Evolutionary conservation across 2,329 filamentous ascomycete species (phyloP).

Genomic region (Plectosphaerella sp.): DNA sequence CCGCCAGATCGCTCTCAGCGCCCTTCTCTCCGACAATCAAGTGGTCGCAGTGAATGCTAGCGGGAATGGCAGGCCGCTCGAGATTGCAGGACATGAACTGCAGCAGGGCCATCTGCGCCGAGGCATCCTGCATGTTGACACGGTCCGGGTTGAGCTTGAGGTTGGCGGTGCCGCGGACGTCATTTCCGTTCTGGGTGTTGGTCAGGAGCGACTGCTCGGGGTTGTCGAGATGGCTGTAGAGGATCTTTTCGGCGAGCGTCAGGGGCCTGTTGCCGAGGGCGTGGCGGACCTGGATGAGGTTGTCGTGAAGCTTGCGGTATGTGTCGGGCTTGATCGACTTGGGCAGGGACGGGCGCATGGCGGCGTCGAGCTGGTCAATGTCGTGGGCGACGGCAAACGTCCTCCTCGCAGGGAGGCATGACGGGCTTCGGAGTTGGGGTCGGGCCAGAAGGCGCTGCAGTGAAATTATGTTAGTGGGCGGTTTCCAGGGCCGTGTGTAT

Average conservation of each 20-base stretch:
- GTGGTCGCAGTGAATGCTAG: slow-evolving; percentile 98
- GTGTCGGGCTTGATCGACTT: slow-evolving; percentile 54
- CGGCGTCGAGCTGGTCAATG: slow-evolving; percentile 23
- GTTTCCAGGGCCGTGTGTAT: not conserved
- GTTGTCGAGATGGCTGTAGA: slow-evolving; percentile 92
- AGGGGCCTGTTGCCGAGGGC: slow-evolving; percentile 66
- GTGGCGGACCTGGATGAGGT: slow-evolving; percentile 68
- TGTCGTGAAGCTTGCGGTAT: slow-evolving; percentile 76
- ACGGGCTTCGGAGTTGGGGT: slow-evolving; percentile 7
- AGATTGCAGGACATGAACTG: slow-evolving; percentile 98
- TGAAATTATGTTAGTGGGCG: not conserved
- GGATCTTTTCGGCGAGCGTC: slow-evolving; percentile 94
- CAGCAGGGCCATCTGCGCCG: slow-evolving; percentile 94
- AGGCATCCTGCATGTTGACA: slow-evolving; percentile 98
- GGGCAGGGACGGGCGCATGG: slow-evolving; percentile 18
- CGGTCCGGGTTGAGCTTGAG: slow-evolving; percentile 96
- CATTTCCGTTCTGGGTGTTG: slow-evolving; percentile 76
- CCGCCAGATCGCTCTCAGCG: slow-evolving; percentile 77
- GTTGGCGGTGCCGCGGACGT: slow-evolving; percentile 83
- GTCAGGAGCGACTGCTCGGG: slow-evolving; percentile 82
- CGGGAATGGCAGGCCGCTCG: slow-evolving; percentile 83
- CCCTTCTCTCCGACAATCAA: slow-evolving; percentile 95
- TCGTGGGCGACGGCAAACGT: slow-evolving; percentile 12
- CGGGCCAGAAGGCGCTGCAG: slow-evolving; percentile 30
- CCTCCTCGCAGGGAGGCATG: slow-evolving; percentile 10